Evolutionary conservation across 441 rosid species (phyloP), one percentile per base, ranked within the genome.

Genomic region (Gossypium aridum): DNA sequence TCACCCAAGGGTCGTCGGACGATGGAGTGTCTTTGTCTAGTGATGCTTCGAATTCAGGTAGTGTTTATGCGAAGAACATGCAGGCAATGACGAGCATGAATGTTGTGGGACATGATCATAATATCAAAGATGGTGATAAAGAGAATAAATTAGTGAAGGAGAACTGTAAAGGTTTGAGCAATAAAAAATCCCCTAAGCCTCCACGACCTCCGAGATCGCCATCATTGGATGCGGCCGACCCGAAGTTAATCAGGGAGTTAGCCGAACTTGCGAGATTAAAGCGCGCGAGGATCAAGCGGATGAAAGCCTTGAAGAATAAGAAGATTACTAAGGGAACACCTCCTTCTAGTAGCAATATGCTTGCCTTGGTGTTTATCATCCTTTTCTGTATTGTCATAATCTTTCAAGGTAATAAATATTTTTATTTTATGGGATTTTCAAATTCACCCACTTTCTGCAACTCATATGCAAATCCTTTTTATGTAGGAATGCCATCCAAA

Each of bases 141-240:
- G 86, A 72, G 78, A 85, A 79, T 83, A 79, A 78, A 75, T 81
- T 70, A 1, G 82, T 72, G 20, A 88, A 89, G 82, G 92, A 85
- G 81, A 89, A 91, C 64, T 83, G 80, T 22, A 88, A 87, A 70
- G 89, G 85, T 55, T 70, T 77, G 1, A 89, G 91, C 80, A 80
- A 83, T 65, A 88, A 87, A 73, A 91, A 88, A 74, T 57, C 93
- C 14, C 79, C 91, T 4, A 90, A 80, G 75, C 99, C 99, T 77
- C 99, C 99, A 1, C 83, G 95, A 13, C 97, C 98, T 54, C 99
- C 98, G 0, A 83, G 90, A 76, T 90, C 95, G 70, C 98, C 98
- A 19, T 89, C 93, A 2, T 68, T 92, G 77, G 97, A 93, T 75
- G 86, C 97, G 0, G 90, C 97, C 73, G 99, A 92, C 80, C 86